Evolutionary conservation across 208 protist genomes (phyloP), one percentile per base, ranked within the genome.

Genomic region (Leishmania gerbilli): DNA sequence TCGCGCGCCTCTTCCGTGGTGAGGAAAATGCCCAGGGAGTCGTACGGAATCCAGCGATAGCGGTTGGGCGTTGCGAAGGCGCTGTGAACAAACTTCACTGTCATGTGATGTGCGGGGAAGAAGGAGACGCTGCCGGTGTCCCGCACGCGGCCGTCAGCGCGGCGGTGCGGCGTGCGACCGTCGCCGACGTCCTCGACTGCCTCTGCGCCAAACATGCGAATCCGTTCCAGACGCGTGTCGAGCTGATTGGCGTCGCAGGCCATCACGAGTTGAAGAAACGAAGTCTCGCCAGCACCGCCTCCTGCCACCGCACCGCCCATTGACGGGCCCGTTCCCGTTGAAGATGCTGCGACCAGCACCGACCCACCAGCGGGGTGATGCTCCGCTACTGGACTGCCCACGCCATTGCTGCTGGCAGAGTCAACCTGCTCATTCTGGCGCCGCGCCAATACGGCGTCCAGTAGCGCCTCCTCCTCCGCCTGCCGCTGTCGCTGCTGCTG

Each of bases 171-270:
- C 19, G 87, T 89, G 34, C 81, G 74, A 45, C 89, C 88, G 78
- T 97, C 94, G 9, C 94, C 94, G 69, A 95, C 85, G 84, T 97
- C 94, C 84, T 96, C 94, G 49, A 97, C 92, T 0, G 93, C 90
- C 21, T 85, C 82, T 27, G 77, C 64, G 31, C 95, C 95, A 87
- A 97, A 97, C 74, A 85, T 82, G 37, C 89, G 85, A 69, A 96
- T 91, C 24, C 91, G 90, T 83, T 97, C 95, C 40, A 86, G 67
- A 3, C 92, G 90, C 58, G 86, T 91, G 83, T 97, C 87, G 21
- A 97, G 90, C 60, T 87, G 87, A 74, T 88, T 72, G 15, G 71
- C 49, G 55, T 95, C 90, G 83, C 92, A 95, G n/a, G 80, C 62
- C 75, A 90, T 88, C 40, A 96, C 76, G 24, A 93, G 79, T 37